Evolutionary conservation across 768 basidiomycete genomes (phyloP), one percentile per base, ranked within the genome.

Genomic region (Dacryopinax primogenitus): DNA sequence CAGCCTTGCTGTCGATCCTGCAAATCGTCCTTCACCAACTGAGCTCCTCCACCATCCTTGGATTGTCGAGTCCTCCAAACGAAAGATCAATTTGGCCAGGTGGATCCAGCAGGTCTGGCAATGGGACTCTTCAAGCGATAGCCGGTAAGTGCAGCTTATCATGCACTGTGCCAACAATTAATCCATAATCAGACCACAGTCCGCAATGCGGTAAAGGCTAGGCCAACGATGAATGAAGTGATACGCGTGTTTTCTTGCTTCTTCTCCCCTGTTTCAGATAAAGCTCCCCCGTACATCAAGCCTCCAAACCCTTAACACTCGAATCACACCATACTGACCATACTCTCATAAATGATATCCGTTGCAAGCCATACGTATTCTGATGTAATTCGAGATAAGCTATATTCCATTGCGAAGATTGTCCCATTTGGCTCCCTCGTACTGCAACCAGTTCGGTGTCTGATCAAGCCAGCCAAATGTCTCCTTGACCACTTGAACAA

Each of bases 71-170:
- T 80, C 83, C 63, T 90, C 91, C 83, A 84, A 84, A 73, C 83
- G 86, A 73, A 89, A 92, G 69, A 86, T 90, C 37, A 85, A 89
- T 67, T 94, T 95, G 90, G 87, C 85, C 6, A 84, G 83, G 71
- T 95, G 91, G 91, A 86, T 92, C 66, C 81, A 85, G 68, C 81
- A 88, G 72, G 86, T 92, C 41, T 92, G 88, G 88, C 84, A 82
- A 66, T 91, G 69, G 67, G 51, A 58, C 51, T 4, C 26, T 15
- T 30, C 51, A 9, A 58, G 51, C 30, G n/a, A n/a, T n/a, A 58
- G 51, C 30, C 11, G 51, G 51, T 58, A 58, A 7, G 51, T 21
- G 26, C 51, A 6, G 4, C 51, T 6, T 3, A 15, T 9, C 18
- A 13, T 32, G 9, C 26, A 32, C 6, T 30, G 11, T 26, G 15